Conservation (phyloP, 805 yeast genomes). For the Zygosaccharomyces pseudorouxii region DNA sequence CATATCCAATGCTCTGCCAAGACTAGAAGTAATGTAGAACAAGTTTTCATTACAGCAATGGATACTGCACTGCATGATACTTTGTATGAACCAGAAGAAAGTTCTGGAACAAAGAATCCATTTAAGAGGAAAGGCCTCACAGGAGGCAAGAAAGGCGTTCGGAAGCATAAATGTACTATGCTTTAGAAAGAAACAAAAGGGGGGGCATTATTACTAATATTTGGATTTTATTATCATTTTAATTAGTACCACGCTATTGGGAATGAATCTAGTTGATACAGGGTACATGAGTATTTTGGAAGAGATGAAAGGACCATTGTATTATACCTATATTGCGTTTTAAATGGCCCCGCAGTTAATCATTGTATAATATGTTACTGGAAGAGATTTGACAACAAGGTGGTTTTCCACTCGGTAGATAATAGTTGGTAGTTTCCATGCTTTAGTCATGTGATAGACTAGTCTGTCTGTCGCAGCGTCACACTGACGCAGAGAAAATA, state of each 20-base stretch:
- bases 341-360: background rate
- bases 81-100: conserved; percentile 9
- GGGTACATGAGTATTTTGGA: background rate
- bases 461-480: too few relatives aligned
- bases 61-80: conserved; percentile 22
- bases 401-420: background rate
- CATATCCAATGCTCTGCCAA: conserved; percentile 81
- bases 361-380: background rate
- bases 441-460: too few relatives aligned
- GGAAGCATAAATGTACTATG: conserved; percentile 11
- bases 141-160: conserved; percentile 4
- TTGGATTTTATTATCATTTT: background rate
- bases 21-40: conserved; percentile 56
- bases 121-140: conserved; percentile 10
- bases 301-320: background rate
- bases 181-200: conserved; percentile 1
- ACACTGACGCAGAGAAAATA: too few relatives aligned
- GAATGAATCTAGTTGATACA: background rate
- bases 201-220: background rate
- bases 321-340: background rate
- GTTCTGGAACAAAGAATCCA: conserved; percentile 13
- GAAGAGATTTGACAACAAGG: background rate
- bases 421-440: too few relatives aligned
- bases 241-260: background rate
- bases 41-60: conserved; percentile 61